phyloP scores from a whole-genome alignment of 2,329 filamentous ascomycete genomes.

The Dactylonectria estremocensis region DNA sequence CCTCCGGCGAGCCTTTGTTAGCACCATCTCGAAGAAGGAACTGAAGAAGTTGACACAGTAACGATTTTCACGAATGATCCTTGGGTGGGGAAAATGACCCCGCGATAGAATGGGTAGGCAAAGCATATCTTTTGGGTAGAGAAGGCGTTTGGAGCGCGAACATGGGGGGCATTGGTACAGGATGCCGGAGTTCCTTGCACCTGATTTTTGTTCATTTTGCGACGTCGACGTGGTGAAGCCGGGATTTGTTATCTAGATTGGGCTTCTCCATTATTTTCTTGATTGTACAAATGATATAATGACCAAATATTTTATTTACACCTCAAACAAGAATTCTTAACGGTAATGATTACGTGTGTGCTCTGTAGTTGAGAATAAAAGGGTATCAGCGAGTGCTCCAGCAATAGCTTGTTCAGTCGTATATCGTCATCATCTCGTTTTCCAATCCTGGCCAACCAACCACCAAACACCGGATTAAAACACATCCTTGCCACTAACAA shows the following conservation, averaged over 20 bases:
- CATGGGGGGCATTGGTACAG: constrained; percentile 6
- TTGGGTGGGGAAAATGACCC: background rate
- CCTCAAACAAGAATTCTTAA: background rate
- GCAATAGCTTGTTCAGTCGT: constrained; percentile 20
- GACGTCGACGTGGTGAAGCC: background rate
- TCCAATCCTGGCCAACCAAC: constrained; percentile 5
- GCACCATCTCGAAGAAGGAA: constrained; percentile 77
- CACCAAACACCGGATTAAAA: constrained; percentile 13
- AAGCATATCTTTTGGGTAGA: constrained; percentile 11
- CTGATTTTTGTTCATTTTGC: background rate
- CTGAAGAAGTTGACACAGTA: constrained; percentile 64
- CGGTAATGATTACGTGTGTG: constrained; percentile 12
- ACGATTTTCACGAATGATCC: constrained; percentile 21
- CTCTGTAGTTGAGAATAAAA: constrained; percentile 12
- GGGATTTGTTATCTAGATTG: constrained; percentile 17
- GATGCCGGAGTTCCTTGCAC: background rate
- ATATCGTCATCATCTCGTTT: constrained; percentile 39
- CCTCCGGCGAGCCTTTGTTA: constrained; percentile 83
- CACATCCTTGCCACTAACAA: background rate
- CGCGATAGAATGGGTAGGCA: constrained; percentile 8
- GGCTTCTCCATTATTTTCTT: constrained; percentile 14
- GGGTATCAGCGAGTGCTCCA: constrained; percentile 47
- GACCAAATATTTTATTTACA: constrained; percentile 18
- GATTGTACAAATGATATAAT: constrained; percentile 31
- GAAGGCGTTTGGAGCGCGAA: constrained; percentile 23